These are phyloP conservation scores for Crithidia expoeki DNA, from an alignment of 208 protist genomes.

Conservation along the genomic window DNA sequence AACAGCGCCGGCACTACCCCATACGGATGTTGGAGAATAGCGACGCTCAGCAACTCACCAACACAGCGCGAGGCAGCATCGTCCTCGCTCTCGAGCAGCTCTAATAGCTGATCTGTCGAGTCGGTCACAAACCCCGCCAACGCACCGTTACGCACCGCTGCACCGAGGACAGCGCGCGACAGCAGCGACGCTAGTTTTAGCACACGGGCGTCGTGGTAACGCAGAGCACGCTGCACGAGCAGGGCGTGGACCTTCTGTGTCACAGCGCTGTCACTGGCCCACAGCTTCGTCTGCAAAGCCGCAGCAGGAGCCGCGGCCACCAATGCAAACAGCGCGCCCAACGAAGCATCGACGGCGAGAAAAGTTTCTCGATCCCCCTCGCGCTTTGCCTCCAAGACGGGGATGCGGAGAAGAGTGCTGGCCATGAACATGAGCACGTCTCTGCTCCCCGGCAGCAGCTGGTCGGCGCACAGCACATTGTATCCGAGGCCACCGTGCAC, in stretches of 20 bases:
- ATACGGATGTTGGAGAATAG: conserved; percentile 66
- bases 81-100: conserved; percentile 61
- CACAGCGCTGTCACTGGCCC: conserved; percentile 44
- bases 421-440: conserved; percentile 63
- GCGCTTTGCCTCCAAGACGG: conserved; percentile 25
- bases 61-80: conserved; percentile 77
- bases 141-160: conserved; percentile 20
- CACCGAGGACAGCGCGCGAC: conserved; percentile 60
- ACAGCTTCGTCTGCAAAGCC: conserved; percentile 54
- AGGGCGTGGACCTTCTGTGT: conserved; percentile 75
- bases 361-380: conserved; percentile 38
- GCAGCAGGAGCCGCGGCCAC: conserved; percentile 48
- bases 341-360: conserved; percentile 42
- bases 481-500: conserved; percentile 63
- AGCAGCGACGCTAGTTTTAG: conserved; percentile 66
- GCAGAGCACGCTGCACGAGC: conserved; percentile 73
- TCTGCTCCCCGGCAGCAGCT: conserved; percentile 34
- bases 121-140: conserved; percentile 42
- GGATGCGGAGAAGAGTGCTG: conserved; percentile 51
- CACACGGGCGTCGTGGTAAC: conserved; percentile 53
- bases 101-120: conserved; percentile 79
- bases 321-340: conserved; percentile 53
- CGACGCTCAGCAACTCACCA: conserved; percentile 60
- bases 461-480: conserved; percentile 8
- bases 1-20: conserved; percentile 75